These are phyloP conservation scores for Solanum dulcamara DNA, from an alignment of 257 asterid species.

Conservation along the genomic window DNA sequence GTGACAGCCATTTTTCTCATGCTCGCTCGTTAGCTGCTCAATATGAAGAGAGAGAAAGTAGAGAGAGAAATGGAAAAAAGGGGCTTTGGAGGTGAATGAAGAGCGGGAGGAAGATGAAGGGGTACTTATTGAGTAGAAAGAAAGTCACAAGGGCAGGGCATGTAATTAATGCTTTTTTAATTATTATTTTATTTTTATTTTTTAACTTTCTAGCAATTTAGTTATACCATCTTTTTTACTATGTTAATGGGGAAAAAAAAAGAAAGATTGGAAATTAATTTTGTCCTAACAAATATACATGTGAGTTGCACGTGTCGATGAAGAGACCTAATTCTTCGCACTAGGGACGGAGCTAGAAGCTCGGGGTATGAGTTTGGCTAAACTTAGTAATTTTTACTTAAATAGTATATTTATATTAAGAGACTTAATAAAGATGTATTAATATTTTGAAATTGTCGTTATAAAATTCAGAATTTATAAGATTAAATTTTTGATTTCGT, in stretches of 20 bases:
- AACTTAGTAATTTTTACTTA: too few species aligned
- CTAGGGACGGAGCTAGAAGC: too few species aligned
- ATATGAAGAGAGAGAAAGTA: background rate
- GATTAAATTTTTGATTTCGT: background rate
- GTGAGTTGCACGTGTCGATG: background rate
- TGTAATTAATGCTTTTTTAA: conserved; percentile 13
- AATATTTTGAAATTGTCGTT: background rate
- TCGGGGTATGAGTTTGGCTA: background rate
- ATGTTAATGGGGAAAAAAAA: background rate
- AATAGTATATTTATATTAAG: too few species aligned
- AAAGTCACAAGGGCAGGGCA: conserved; percentile 7
- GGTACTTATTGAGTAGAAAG: conserved; percentile 33
- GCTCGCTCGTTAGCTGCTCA: background rate
- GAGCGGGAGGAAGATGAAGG: conserved; percentile 24
- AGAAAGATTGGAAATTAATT: background rate
- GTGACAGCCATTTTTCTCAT: conserved; percentile 1
- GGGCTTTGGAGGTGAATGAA: conserved; percentile 10
- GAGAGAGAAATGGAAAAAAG: conserved; percentile 4
- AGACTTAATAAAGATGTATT: too few species aligned
- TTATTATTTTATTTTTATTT: background rate
- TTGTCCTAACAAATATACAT: background rate
- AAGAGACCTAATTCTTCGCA: background rate
- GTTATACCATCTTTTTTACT: background rate
- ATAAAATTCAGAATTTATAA: background rate
- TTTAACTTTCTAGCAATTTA: background rate